Base-by-base conservation (phyloP, 164 flowering plant species). In the Magnolia changhungtana region DNA sequence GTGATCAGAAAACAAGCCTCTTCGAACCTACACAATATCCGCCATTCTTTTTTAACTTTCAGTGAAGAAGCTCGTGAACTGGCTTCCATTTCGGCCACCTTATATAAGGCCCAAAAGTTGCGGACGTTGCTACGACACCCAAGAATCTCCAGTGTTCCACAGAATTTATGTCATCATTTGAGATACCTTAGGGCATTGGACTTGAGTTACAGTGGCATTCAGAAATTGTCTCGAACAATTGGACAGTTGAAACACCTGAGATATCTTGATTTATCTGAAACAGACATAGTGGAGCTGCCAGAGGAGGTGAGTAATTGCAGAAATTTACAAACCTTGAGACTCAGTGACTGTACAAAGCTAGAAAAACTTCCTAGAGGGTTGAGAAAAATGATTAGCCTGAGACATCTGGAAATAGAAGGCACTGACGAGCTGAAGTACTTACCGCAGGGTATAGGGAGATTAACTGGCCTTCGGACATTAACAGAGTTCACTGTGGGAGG, bases 201-300 rank as follows among this genome's bases (percentile, higher is more conserved):
- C 31, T 19, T 68, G 2, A 68, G 71, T 16, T 1, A 9, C 3
- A 8, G 51, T 37, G 9, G 27, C 2, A 7, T 37, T 31, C 29
- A 20, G 21, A 20, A 20, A 24, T 23, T 65, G 68, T 16, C 68
- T 7, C 1, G 68, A 49, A 18, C 78, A 14, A 24, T 76, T 19
- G 68, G 23, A 21, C 61, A 63, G 13, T 69, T 70, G 37, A 70
- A 37, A 31, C 74, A 59, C 37, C 49, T 76, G 14, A 76, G 73
- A 69, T 71, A 76, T 45, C 67, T 76, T 14, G 37, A 69, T 24
- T 50, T 76, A 16, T 69, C 68, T 37, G 0, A 16, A 2, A 31
- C 74, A 37, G 0, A 6, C 18, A 70, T 76, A 49, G 58, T 27
- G 37, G 18, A 50, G 55, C 50, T 76, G 37, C 78, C 88, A 20